Evolutionary conservation across 148 eudicot species (phyloP).

Genomic region (Amaranthus cruentus): DNA sequence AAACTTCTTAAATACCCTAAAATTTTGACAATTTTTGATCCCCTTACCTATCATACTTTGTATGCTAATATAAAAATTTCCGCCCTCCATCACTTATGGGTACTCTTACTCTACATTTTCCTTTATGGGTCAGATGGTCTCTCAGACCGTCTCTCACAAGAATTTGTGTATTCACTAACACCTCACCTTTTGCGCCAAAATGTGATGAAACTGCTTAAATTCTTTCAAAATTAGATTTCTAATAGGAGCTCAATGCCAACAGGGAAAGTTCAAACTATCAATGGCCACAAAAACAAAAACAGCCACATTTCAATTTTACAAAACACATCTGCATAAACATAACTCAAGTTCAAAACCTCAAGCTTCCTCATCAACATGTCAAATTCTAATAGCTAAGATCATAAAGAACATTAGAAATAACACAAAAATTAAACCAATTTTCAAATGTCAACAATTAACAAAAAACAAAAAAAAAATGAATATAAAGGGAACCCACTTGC

Average conservation of each 20-base stretch:
- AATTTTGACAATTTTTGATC: too few relatives aligned
- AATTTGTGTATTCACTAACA: background rate
- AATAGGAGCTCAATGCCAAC: background rate
- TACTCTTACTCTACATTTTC: too few relatives aligned
- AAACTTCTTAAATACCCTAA: too few relatives aligned
- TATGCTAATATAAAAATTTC: too few relatives aligned
- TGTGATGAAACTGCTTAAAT: background rate
- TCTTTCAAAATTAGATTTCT: background rate
- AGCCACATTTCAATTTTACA: background rate
- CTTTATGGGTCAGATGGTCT: too few relatives aligned
- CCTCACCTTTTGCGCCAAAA: background rate
- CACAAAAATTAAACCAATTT: background rate
- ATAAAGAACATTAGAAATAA: background rate
- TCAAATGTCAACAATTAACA: background rate
- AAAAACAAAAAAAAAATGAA: background rate
- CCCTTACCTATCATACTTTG: too few relatives aligned
- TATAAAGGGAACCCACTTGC: constrained; percentile 7
- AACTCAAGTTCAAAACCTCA: background rate
- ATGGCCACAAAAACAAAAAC: background rate
- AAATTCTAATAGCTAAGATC: background rate
- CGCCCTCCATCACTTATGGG: background rate
- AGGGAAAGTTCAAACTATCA: background rate
- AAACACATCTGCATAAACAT: background rate
- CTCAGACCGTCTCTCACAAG: too few relatives aligned
- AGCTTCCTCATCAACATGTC: background rate